phyloP scores from a whole-genome alignment of 2,329 filamentous ascomycete species.

The Pseudocercospora musae region DNA sequence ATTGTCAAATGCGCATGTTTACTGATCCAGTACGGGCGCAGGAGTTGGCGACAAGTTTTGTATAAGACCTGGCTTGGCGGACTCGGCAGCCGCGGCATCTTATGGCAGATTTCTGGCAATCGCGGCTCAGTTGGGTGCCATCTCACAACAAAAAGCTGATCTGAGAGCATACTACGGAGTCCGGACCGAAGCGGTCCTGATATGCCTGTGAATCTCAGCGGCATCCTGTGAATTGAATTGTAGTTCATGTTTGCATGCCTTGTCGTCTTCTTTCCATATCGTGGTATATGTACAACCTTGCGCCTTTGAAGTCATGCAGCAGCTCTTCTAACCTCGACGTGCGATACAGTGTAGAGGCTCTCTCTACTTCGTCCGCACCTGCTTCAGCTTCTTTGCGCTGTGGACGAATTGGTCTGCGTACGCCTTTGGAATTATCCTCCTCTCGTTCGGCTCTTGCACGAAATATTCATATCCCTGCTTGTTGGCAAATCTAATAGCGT shows the following conservation, averaged over 20 bases:
- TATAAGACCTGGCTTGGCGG: neutral
- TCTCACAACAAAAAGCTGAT: neutral
- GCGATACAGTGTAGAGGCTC: neutral
- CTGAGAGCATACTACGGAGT: neutral
- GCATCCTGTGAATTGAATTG: neutral
- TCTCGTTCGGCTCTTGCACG: slow-evolving; percentile 91
- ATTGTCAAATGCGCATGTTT: neutral
- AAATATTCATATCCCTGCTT: slow-evolving; percentile 99
- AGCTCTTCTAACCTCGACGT: neutral
- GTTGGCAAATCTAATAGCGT: slow-evolving; percentile 90
- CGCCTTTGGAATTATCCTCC: slow-evolving; percentile 82
- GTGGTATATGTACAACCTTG: neutral
- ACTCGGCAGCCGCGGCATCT: neutral
- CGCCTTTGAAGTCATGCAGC: neutral
- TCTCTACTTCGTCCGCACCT: slow-evolving; percentile 73
- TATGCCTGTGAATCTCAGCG: neutral
- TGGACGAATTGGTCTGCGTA: slow-evolving; percentile 97
- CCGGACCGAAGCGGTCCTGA: neutral
- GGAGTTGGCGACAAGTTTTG: neutral
- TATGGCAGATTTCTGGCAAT: neutral
- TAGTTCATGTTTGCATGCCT: neutral
- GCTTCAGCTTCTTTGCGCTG: slow-evolving; percentile 78
- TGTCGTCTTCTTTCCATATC: neutral
- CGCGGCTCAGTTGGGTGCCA: neutral
- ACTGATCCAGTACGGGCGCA: neutral